Conservation (phyloP, 306 rosid species). For the Gleditsia sinensis region DNA sequence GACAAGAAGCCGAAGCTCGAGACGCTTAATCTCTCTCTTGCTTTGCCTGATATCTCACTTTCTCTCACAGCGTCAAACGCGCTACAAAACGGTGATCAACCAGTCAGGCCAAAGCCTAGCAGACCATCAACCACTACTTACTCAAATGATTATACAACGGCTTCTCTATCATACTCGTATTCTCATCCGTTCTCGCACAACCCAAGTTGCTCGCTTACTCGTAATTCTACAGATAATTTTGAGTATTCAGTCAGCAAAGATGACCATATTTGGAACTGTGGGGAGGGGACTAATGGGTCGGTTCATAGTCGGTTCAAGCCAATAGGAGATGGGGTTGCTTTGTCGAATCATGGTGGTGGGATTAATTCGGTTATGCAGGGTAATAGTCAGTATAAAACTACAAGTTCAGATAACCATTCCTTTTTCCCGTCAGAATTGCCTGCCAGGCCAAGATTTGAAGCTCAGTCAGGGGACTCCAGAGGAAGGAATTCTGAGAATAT, state of each 20-base stretch:
- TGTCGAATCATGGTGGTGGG: slow-evolving; percentile 71
- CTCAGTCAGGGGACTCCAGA: slow-evolving; percentile 75
- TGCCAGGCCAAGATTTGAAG: slow-evolving; percentile 76
- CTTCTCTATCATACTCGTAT: slow-evolving; percentile 84
- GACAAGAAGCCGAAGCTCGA: slow-evolving; percentile 84
- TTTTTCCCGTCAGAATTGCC: slow-evolving; percentile 92
- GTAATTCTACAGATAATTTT: slow-evolving; percentile 84
- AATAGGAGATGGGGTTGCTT: slow-evolving; percentile 81
- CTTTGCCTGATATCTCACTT: slow-evolving; percentile 83
- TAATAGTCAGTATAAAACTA: slow-evolving; percentile 59
- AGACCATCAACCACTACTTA: slow-evolving; percentile 67
- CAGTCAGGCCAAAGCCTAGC: slow-evolving; percentile 48
- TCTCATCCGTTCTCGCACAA: slow-evolving; percentile 84
- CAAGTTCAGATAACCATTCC: slow-evolving; percentile 82
- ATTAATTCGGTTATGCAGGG: slow-evolving; percentile 71
- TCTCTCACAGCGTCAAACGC: slow-evolving; percentile 91
- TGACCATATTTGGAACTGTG: slow-evolving; percentile 94
- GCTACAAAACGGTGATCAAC: slow-evolving; percentile 61
- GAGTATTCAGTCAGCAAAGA: slow-evolving; percentile 78
- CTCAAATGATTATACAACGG: slow-evolving; percentile 81
- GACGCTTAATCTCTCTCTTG: slow-evolving; percentile 86
- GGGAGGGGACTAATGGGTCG: slow-evolving; percentile 97
- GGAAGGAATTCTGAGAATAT: slow-evolving; percentile 81
- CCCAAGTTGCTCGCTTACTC: slow-evolving; percentile 91
- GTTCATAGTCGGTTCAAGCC: slow-evolving; percentile 99